Evolutionary conservation across 2,329 filamentous ascomycete species (phyloP), one percentile per base, ranked within the genome.

Genomic region (Colletotrichum euphorbiae): DNA sequence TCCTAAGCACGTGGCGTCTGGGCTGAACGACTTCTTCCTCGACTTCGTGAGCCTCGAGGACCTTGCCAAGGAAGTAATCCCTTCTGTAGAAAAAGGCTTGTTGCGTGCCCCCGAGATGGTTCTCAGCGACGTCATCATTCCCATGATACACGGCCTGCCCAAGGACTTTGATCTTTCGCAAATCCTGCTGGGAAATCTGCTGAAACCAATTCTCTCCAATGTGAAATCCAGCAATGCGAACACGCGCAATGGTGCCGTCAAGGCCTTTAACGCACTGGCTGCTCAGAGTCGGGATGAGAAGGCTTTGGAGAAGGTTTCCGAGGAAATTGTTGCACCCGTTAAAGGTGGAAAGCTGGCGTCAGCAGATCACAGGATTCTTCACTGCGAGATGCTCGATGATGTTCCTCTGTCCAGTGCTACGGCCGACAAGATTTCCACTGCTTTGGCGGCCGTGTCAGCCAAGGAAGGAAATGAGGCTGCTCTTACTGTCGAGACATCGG

Each of bases 381-480:
- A 98, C 79, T 90, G 93, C 4, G 92, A 96, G 75, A 93, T 97
- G 84, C 84, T 99, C 3, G 83, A 87, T 56, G 83, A 85, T 6
- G 79, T 95, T 33, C 85, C 88, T 1, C 81, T 88, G 48, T 91
- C 89, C 2, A 78, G 83, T 11, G 79, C 85, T 2, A 84, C 91
- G 43, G 91, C 92, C 0, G 84, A 86, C 65, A 91, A 91, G 72
- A 84, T 95, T 33, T 85, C 89, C 1, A 81, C 84, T 56, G 88
- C 87, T 6, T 84, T 98, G 67, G 88, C 91, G 6, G 80, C 88
- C 17, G 83, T 93, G 13, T 90, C 92, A 17, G 81, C 87, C 6
- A 97, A 98, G 75, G 96, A 99, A 80, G 90, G 94, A 7, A 98
- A 97, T 73, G 96, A 99, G 78, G 82, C 85, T 40, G 94, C 94